Percentiles rank a stretch among this genome's conserved stretches.
Evolutionary conservation across 2,329 filamentous ascomycete genomes (phyloP).

Genomic region (Pyrenochaeta sp.): DNA sequence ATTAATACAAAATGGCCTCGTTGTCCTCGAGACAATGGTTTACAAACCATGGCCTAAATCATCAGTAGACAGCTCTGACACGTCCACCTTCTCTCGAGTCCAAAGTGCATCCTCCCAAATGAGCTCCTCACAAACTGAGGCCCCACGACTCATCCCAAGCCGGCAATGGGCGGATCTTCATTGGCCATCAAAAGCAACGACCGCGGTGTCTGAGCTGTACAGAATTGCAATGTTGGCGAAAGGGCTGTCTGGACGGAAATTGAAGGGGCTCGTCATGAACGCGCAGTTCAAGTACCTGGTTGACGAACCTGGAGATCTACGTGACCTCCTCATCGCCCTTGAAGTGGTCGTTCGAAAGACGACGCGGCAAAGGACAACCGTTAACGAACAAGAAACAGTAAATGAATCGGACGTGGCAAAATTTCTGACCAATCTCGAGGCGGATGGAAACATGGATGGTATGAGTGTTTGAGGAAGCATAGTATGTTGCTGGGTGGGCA

Average conservation of each 20-base stretch:
- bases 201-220: conserved; percentile 41
- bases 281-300: conserved; percentile 25
- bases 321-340: conserved; percentile 22
- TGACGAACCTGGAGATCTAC: conserved; percentile 21
- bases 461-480: background rate
- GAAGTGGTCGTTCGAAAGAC: conserved; percentile 9
- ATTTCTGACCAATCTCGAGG: background rate
- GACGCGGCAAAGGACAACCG: background rate
- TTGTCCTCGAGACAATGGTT: conserved; percentile 1
- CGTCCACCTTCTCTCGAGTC: background rate
- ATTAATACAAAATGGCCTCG: background rate
- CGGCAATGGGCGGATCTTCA: conserved; percentile 38
- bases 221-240: conserved; percentile 33
- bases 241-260: conserved; percentile 29
- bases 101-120: background rate
- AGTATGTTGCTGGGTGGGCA: background rate
- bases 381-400: background rate
- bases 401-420: background rate
- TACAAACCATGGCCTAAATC: background rate
- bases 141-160: background rate
- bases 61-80: background rate
- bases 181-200: conserved; percentile 22
- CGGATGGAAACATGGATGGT: background rate
- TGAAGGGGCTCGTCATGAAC: conserved; percentile 24
- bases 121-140: background rate